Evolutionary conservation across 2,329 filamentous ascomycete genomes (phyloP).

Genomic region (Venturia oleaginea): DNA sequence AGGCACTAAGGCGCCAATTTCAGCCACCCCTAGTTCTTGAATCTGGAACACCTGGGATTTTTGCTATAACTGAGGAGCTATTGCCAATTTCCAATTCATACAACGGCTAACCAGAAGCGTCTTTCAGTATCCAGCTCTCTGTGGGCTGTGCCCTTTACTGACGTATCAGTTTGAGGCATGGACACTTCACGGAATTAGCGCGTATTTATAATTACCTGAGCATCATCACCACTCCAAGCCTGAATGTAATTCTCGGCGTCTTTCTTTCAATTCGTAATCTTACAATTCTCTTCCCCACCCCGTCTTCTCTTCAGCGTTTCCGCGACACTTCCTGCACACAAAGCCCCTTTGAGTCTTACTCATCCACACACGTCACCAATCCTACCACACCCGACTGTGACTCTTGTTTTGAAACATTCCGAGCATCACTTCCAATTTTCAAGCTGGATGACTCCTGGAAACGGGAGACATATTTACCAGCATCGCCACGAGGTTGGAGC

Average conservation of each 20-base stretch:
- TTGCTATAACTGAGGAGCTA: background rate
- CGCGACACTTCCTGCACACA: background rate
- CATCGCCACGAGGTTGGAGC: background rate
- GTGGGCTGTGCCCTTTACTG: background rate
- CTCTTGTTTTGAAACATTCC: background rate
- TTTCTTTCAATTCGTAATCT: background rate
- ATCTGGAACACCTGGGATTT: background rate
- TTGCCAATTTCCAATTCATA: background rate
- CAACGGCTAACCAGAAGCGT: background rate
- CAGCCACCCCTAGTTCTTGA: background rate
- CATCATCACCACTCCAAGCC: background rate
- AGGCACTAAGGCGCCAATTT: too few species aligned
- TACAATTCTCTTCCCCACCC: background rate
- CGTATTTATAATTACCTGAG: constrained; percentile 2
- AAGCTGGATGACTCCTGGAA: background rate
- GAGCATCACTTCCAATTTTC: background rate
- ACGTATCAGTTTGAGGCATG: constrained; percentile 5
- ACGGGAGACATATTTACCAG: background rate
- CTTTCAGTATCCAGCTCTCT: background rate
- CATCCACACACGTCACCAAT: background rate
- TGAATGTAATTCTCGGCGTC: too few species aligned
- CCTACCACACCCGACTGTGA: background rate
- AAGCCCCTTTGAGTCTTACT: background rate
- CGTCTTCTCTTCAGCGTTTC: background rate
- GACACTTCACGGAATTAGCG: background rate